A percentile compares a stretch with the other conserved stretches of the same genome.
phyloP scores from a whole-genome alignment of 768 basidiomycete genomes.

The Harrya chromipes region DNA sequence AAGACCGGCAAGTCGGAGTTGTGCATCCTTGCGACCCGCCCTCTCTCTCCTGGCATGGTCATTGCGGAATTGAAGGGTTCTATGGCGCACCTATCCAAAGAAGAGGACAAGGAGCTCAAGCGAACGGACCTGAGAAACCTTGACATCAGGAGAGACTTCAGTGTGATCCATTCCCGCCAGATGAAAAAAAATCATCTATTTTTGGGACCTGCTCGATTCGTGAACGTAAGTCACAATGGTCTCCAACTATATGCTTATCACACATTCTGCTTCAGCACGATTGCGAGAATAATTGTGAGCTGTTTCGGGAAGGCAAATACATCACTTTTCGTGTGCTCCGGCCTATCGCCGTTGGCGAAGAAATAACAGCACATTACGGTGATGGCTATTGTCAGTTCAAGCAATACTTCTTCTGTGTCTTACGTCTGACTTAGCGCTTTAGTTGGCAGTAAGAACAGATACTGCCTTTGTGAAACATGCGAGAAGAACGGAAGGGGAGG shows the following conservation, averaged over 20 bases:
- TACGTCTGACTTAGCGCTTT: constrained; percentile 29
- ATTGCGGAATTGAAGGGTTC: constrained; percentile 88
- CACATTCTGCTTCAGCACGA: constrained; percentile 59
- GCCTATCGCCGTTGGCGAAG: constrained; percentile 76
- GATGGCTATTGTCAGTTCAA: constrained; percentile 79
- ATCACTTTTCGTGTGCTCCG: constrained; percentile 85
- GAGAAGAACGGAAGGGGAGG: constrained; percentile 74
- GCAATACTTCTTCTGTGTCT: constrained; percentile 18
- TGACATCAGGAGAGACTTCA: constrained; percentile 83
- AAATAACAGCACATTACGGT: constrained; percentile 88
- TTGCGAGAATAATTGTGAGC: constrained; percentile 84
- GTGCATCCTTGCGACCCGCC: constrained; percentile 80
- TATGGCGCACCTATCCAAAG: constrained; percentile 83
- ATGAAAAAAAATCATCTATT: constrained; percentile 92
- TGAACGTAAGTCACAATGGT: constrained; percentile 61
- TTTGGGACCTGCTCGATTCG: constrained; percentile 88
- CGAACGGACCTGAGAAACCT: constrained; percentile 67
- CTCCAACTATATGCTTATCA: background rate
- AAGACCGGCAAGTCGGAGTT: constrained; percentile 86
- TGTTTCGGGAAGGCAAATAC: constrained; percentile 85
- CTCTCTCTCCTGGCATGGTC: constrained; percentile 63
- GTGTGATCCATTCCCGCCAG: constrained; percentile 87
- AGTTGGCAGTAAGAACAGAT: constrained; percentile 68
- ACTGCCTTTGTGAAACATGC: constrained; percentile 86
- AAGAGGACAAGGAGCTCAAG: constrained; percentile 84